phyloP scores from a whole-genome alignment of 371 early-diverging fungal species.

The Amoeboaphelidium protococcarum region DNA sequence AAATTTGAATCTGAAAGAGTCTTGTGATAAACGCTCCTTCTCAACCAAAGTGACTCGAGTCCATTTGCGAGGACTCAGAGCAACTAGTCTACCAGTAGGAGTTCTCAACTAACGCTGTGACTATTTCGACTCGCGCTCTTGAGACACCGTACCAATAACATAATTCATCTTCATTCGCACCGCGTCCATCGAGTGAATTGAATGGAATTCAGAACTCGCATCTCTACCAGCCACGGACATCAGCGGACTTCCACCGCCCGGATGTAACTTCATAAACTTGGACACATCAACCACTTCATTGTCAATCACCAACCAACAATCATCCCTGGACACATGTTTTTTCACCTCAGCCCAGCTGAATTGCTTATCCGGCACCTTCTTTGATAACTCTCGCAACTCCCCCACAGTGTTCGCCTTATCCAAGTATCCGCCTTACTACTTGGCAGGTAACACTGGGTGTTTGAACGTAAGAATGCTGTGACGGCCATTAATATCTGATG shows the following conservation, averaged over 20 bases:
- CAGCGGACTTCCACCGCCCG: not conserved
- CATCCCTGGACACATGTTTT: not conserved
- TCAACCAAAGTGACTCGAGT: not conserved
- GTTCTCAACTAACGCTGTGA: not conserved
- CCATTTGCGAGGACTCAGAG: not conserved
- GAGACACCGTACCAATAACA: no score
- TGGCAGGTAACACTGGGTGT: no score
- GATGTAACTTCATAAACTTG: not conserved
- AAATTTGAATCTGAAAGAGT: not conserved
- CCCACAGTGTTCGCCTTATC: no score
- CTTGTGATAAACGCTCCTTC: not conserved
- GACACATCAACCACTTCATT: constrained; percentile 1
- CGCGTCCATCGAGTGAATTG: not conserved
- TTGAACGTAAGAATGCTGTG: no score
- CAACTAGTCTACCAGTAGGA: not conserved
- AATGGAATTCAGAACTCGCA: not conserved
- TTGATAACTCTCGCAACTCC: no score
- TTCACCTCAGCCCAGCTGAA: not conserved
- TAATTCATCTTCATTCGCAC: not conserved
- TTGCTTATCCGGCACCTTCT: not conserved
- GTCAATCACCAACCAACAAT: constrained; percentile 1
- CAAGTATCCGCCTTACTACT: no score
- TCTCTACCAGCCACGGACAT: not conserved
- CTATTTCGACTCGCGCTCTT: no score
- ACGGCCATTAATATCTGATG: no score